Conservation (phyloP, 164 flowering plant species). For the Amborella trichopoda region DNA sequence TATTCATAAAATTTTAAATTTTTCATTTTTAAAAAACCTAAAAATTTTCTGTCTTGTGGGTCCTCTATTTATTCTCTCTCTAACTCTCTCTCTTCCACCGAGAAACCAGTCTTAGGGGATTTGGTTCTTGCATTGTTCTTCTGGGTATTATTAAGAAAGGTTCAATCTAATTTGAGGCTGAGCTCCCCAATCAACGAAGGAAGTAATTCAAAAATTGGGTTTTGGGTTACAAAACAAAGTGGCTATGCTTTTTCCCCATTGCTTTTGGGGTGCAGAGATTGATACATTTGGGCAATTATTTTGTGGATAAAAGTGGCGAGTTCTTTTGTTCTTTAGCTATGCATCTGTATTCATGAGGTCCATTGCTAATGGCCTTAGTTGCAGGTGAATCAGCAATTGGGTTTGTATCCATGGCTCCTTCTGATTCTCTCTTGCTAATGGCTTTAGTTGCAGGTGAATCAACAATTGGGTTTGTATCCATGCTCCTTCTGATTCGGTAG, state of each 20-base stretch:
- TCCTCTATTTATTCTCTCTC: no score
- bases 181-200: conserved; percentile 76
- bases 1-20: no score
- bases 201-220: conserved; percentile 74
- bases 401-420: conserved; percentile 68
- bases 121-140: conserved; percentile 89
- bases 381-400: conserved; percentile 88
- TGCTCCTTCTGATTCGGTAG: no score
- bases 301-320: conserved; percentile 68
- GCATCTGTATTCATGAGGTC: conserved; percentile 89
- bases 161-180: conserved; percentile 64
- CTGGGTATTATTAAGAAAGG: conserved; percentile 89
- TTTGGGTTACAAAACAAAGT: conserved; percentile 89
- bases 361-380: conserved; percentile 86
- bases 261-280: conserved; percentile 95
- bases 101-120: no score
- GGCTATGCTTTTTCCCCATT: conserved; percentile 78
- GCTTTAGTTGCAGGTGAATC: no score
- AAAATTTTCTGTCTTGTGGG: no score
- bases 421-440: no score
- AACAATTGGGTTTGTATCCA: no score
- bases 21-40: no score
- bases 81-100: no score
- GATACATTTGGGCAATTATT: conserved; percentile 94
- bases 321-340: conserved; percentile 92